Conservation (phyloP, 192 early-diverging fungal genomes). For the Piromyces finnis region DNA sequence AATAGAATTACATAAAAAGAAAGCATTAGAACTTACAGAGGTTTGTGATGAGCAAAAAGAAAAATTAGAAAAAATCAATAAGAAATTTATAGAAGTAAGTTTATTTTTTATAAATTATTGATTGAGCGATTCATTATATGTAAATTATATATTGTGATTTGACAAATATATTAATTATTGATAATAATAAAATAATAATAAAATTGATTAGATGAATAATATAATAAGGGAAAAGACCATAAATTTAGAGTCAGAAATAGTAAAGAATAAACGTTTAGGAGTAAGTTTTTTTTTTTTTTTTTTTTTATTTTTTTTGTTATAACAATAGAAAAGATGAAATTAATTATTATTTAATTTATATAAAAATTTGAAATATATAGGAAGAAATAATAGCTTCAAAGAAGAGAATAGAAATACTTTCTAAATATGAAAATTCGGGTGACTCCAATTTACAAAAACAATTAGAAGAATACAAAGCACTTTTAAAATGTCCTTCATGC, state of each 20-base stretch:
- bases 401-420: neutral
- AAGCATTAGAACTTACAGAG: conserved; percentile 34
- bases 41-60: conserved; percentile 43
- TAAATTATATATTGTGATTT: too few species aligned
- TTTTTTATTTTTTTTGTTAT: too few species aligned
- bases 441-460: conserved; percentile 39
- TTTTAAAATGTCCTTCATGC: conserved; percentile 83
- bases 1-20: conserved; percentile 25
- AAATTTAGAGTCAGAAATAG: conserved; percentile 30
- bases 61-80: conserved; percentile 25
- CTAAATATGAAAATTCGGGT: conserved; percentile 12
- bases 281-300: conserved; percentile 1
- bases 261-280: conserved; percentile 27
- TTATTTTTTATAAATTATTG: conserved; percentile 5
- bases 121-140: too few species aligned
- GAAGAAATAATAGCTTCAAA: conserved; percentile 1
- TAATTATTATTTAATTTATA: too few species aligned
- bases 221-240: conserved; percentile 46
- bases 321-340: too few species aligned
- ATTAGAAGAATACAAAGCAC: conserved; percentile 34
- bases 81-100: conserved; percentile 33
- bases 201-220: conserved; percentile 19
- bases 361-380: neutral
- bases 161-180: too few species aligned
- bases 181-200: too few species aligned